Conservation (phyloP, 352 stramenopile species). For the Pythium oligandrum region DNA sequence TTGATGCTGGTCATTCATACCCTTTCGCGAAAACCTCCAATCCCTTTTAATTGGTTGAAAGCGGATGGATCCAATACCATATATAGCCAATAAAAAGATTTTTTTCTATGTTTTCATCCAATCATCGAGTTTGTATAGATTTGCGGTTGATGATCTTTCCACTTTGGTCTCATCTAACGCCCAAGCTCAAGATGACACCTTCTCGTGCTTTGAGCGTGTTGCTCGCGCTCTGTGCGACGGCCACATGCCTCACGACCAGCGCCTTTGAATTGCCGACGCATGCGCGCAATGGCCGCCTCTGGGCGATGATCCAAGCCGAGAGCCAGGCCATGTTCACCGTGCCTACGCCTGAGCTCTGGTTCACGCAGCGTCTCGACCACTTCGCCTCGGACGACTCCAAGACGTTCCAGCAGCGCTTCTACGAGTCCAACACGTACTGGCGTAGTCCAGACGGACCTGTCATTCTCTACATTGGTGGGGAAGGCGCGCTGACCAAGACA, state of each 20-base stretch:
- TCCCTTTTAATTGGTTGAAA: slow-evolving; percentile 5
- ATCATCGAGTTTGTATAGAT: no score
- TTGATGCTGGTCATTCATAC: no score
- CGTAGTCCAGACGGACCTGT: slow-evolving; percentile 44
- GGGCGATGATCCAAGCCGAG: slow-evolving; percentile 45
- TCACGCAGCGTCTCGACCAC: slow-evolving; percentile 66
- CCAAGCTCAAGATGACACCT: no score
- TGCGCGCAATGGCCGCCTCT: slow-evolving; percentile 45
- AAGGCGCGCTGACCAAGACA: slow-evolving; percentile 55
- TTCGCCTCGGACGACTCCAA: slow-evolving; percentile 18
- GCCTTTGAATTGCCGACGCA: slow-evolving; percentile 19
- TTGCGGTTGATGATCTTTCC: no score
- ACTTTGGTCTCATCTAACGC: no score
- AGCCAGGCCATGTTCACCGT: slow-evolving; percentile 36
- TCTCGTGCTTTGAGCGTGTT: not conserved
- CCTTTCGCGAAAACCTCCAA: no score
- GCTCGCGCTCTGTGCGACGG: slow-evolving; percentile 7
- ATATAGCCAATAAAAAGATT: not conserved
- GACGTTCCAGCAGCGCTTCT: slow-evolving; percentile 76
- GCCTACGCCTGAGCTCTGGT: slow-evolving; percentile 48
- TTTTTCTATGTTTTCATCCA: not conserved
- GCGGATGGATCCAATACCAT: not conserved
- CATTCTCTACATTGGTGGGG: slow-evolving; percentile 84
- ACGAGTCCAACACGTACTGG: slow-evolving; percentile 67
- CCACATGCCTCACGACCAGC: not conserved